phyloP scores from a whole-genome alignment of 2,329 filamentous ascomycete species.

The Sporothrix protearum region DNA sequence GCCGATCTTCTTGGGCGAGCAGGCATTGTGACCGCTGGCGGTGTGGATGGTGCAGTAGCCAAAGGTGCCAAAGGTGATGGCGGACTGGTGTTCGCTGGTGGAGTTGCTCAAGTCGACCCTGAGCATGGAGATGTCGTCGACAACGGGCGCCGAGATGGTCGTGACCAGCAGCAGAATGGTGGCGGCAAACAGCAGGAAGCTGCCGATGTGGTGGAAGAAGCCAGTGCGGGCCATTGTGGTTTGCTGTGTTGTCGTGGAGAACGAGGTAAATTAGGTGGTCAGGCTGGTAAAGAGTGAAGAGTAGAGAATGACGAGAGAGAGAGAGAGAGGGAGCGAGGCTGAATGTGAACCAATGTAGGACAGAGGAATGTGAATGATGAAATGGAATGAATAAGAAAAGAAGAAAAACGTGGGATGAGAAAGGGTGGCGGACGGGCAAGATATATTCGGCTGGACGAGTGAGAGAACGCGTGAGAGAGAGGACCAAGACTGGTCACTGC shows the following conservation, averaged over 20 bases:
- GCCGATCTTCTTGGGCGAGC: slow-evolving; percentile 49
- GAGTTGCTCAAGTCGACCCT: slow-evolving; percentile 47
- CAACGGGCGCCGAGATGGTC: slow-evolving; percentile 57
- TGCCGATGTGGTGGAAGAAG: slow-evolving; percentile 56
- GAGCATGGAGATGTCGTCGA: slow-evolving; percentile 53
- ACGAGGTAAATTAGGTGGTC: neutral
- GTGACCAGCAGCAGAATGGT: slow-evolving; percentile 56
- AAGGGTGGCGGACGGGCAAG: neutral
- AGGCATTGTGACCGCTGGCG: slow-evolving; percentile 35
- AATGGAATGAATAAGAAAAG: slow-evolving; percentile 13
- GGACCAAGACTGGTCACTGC: neutral
- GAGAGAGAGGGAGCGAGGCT: neutral
- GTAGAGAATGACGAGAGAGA: neutral
- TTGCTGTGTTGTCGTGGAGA: neutral
- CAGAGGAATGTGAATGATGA: slow-evolving; percentile 7
- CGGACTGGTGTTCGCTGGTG: slow-evolving; percentile 34
- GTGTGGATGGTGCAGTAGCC: slow-evolving; percentile 49
- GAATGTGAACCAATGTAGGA: neutral
- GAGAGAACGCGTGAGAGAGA: neutral
- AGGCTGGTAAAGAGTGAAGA: neutral
- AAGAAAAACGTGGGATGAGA: neutral
- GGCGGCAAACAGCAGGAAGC: slow-evolving; percentile 54
- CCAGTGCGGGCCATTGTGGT: slow-evolving; percentile 46
- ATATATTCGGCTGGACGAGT: slow-evolving; percentile 13
- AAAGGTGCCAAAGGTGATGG: slow-evolving; percentile 57